Percentiles rank a stretch among this genome's conserved stretches.
These are phyloP conservation scores for Trichoderma citrinoviride DNA, from an alignment of 2,329 filamentous ascomycete species.

Conservation along the genomic window DNA sequence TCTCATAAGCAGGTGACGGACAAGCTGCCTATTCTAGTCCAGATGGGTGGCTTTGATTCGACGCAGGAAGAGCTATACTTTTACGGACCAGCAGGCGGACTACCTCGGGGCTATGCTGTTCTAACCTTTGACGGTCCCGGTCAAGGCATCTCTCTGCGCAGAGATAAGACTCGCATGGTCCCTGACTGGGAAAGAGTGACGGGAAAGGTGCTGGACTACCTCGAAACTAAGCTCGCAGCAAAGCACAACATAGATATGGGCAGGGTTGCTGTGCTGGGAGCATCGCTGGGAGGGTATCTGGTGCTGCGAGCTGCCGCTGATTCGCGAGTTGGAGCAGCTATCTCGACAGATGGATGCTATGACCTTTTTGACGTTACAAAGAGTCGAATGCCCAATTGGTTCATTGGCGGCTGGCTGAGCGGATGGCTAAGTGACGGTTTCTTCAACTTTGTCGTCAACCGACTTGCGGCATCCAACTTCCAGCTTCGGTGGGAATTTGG, in stretches of 20 bases:
- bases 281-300: slow-evolving; percentile 3
- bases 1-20: slow-evolving; percentile 23
- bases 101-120: slow-evolving; percentile 42
- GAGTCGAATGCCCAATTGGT: slow-evolving; percentile 28
- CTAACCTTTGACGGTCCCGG: slow-evolving; percentile 48
- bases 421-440: slow-evolving; percentile 30
- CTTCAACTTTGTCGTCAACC: slow-evolving; percentile 29
- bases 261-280: background rate
- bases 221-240: slow-evolving; percentile 29
- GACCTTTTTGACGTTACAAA: slow-evolving; percentile 30
- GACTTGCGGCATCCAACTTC: slow-evolving; percentile 27
- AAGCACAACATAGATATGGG: slow-evolving; percentile 26
- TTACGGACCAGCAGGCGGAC: slow-evolving; percentile 30
- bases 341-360: slow-evolving; percentile 34
- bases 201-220: slow-evolving; percentile 39
- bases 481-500: slow-evolving; percentile 34
- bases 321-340: slow-evolving; percentile 43
- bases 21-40: slow-evolving; percentile 39
- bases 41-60: slow-evolving; percentile 36
- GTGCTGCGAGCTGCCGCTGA: background rate
- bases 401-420: slow-evolving; percentile 30
- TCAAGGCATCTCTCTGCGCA: slow-evolving; percentile 41
- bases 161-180: slow-evolving; percentile 44
- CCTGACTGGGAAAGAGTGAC: slow-evolving; percentile 43
- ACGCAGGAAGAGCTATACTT: slow-evolving; percentile 41